phyloP scores from a whole-genome alignment of 2,329 filamentous ascomycete species.

The Alternaria sp. region DNA sequence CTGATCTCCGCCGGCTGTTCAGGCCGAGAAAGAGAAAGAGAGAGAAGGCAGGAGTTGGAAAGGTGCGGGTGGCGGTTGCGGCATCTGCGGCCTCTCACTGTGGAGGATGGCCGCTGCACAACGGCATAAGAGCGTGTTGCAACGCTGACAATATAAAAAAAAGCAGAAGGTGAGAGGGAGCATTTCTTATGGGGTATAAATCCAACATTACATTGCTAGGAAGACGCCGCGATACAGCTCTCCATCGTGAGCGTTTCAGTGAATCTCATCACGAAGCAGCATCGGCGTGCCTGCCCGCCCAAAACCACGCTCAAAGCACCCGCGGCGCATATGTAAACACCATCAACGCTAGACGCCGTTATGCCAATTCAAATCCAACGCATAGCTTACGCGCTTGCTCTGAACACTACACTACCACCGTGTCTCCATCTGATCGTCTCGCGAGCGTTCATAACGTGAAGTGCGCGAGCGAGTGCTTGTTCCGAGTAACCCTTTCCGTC shows the following conservation, averaged over 20 bases:
- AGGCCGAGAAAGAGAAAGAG: neutral
- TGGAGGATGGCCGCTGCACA: neutral
- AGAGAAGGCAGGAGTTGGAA: neutral
- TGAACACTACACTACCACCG: slow-evolving; percentile 52
- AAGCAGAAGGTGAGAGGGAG: neutral
- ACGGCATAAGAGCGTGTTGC: neutral
- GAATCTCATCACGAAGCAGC: neutral
- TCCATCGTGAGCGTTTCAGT: neutral
- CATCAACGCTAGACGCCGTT: slow-evolving; percentile 3
- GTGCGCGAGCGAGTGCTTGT: slow-evolving; percentile 79
- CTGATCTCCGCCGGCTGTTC: neutral
- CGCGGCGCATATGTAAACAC: neutral
- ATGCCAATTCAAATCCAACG: neutral
- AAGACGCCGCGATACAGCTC: neutral
- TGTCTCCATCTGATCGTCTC: slow-evolving; percentile 85
- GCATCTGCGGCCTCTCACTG: neutral
- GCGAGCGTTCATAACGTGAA: slow-evolving; percentile 84
- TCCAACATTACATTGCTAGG: neutral
- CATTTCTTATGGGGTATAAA: neutral
- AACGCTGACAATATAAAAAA: neutral
- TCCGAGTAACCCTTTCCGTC: slow-evolving; percentile 91
- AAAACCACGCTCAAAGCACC: neutral
- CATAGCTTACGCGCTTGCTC: slow-evolving; percentile 22
- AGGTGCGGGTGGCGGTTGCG: neutral
- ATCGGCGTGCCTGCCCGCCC: neutral